These are phyloP conservation scores for Tulasnella sp. DNA, from an alignment of 768 basidiomycete genomes.

Conservation along the genomic window DNA sequence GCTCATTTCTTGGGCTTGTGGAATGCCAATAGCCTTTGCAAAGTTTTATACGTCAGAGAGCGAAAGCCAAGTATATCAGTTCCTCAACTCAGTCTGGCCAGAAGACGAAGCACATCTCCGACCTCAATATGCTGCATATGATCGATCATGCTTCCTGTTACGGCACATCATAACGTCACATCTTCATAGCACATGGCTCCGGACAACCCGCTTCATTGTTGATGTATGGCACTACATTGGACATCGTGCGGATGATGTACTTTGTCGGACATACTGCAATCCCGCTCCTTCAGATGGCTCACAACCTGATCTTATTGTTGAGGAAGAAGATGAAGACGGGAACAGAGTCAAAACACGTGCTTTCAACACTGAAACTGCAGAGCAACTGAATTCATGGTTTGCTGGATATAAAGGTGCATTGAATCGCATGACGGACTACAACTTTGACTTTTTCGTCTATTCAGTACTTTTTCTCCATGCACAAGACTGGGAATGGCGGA, in stretches of 20 bases:
- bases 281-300: not conserved
- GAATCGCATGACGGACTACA: conserved; percentile 1
- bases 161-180: not conserved
- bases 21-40: conserved; percentile 21
- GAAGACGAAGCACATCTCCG: not conserved
- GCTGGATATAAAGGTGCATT: not conserved
- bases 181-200: not conserved
- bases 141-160: not conserved
- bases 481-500: not conserved
- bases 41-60: conserved; percentile 23
- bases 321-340: not conserved
- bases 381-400: not conserved
- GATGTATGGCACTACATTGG: conserved; percentile 9
- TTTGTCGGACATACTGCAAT: not conserved
- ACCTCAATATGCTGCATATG: not conserved
- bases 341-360: not conserved
- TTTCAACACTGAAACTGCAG: not conserved
- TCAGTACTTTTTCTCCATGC: not conserved
- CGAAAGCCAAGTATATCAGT: not conserved
- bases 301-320: not conserved
- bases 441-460: conserved; percentile 1
- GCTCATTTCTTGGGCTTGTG: conserved; percentile 24
- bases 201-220: not conserved
- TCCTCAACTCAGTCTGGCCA: not conserved
- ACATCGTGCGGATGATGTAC: not conserved